A percentile compares a stretch with the other conserved stretches of the same genome.
These are phyloP conservation scores for Lepidium aucheri DNA, from an alignment of 345 rosid genomes.

Conservation along the genomic window DNA sequence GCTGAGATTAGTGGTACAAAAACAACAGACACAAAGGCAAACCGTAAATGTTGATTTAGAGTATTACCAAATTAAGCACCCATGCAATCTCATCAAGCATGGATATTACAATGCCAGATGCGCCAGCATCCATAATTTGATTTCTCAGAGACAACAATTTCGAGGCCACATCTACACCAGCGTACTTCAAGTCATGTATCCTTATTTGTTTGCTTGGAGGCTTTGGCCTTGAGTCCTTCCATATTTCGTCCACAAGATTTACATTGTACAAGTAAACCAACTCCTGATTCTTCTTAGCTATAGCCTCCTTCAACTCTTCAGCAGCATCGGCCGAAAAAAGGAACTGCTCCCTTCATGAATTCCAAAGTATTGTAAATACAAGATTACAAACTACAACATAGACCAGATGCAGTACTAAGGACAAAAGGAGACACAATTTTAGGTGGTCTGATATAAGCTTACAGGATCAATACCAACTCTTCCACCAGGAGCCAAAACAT, in stretches of 20 bases:
- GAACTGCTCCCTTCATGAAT: slow-evolving; percentile 92
- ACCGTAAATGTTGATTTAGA: slow-evolving; percentile 3
- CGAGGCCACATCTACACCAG: slow-evolving; percentile 72
- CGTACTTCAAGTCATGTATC: slow-evolving; percentile 78
- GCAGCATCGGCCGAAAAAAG: slow-evolving; percentile 93
- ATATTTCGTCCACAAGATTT: slow-evolving; percentile 81
- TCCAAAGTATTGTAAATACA: slow-evolving; percentile 16
- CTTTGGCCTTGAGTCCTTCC: slow-evolving; percentile 83
- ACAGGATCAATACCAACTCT: slow-evolving; percentile 96
- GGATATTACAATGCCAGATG: slow-evolving; percentile 78
- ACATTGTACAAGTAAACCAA: slow-evolving; percentile 64
- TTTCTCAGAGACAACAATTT: slow-evolving; percentile 65
- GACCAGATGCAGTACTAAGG: not conserved
- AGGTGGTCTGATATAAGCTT: slow-evolving; percentile 37
- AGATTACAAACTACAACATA: not conserved
- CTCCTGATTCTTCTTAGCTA: slow-evolving; percentile 71
- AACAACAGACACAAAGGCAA: not conserved
- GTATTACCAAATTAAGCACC: slow-evolving; percentile 81
- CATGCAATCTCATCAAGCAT: slow-evolving; percentile 98
- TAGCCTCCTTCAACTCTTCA: slow-evolving; percentile 78
- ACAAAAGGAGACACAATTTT: not conserved
- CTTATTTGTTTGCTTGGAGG: slow-evolving; percentile 72
- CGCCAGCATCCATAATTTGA: slow-evolving; percentile 54
- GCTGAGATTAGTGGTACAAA: not conserved
- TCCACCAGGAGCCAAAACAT: slow-evolving; percentile 75